Conservation (phyloP, 2,329 filamentous ascomycete species). For the Aureobasidium subglaciale region DNA sequence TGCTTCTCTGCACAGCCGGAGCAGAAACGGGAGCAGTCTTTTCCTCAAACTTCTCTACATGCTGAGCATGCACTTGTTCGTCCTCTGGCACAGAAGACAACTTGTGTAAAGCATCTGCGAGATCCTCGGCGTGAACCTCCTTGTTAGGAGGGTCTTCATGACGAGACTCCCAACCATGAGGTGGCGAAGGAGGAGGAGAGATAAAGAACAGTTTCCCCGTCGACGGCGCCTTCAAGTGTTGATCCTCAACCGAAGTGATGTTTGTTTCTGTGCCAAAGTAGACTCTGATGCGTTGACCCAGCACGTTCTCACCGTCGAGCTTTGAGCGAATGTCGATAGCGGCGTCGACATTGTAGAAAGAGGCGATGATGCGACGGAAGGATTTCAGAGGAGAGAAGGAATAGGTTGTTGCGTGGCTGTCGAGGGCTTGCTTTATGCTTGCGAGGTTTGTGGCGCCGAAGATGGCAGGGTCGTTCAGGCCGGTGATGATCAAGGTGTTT, state of each 20-base stretch:
- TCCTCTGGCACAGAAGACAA: conserved; percentile 27
- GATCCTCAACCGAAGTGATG: conserved; percentile 33
- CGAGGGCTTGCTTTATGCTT: conserved; percentile 64
- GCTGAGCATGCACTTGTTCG: not conserved
- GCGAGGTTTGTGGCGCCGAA: conserved; percentile 69
- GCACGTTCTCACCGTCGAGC: conserved; percentile 66
- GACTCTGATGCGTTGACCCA: conserved; percentile 62
- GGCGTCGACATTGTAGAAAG: conserved; percentile 63
- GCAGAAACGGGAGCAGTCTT: not conserved
- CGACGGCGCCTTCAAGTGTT: conserved; percentile 49
- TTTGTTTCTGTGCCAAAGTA: conserved; percentile 53
- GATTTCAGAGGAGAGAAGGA: conserved; percentile 75
- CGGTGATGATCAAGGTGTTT: conserved; percentile 80
- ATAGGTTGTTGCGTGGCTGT: conserved; percentile 63
- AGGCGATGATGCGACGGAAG: conserved; percentile 73
- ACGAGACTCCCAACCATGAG: conserved; percentile 58
- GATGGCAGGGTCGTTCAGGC: conserved; percentile 64
- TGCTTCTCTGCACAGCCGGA: conserved; percentile 19
- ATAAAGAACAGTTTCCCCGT: conserved; percentile 60
- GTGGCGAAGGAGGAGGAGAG: conserved; percentile 55
- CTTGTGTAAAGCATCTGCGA: conserved; percentile 49
- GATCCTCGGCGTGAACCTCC: conserved; percentile 56
- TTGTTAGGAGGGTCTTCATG: conserved; percentile 60
- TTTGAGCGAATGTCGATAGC: conserved; percentile 64
- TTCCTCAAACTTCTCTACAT: not conserved